Base-by-base conservation (phyloP, 345 rosid genomes). In the Raphanus sativus region DNA sequence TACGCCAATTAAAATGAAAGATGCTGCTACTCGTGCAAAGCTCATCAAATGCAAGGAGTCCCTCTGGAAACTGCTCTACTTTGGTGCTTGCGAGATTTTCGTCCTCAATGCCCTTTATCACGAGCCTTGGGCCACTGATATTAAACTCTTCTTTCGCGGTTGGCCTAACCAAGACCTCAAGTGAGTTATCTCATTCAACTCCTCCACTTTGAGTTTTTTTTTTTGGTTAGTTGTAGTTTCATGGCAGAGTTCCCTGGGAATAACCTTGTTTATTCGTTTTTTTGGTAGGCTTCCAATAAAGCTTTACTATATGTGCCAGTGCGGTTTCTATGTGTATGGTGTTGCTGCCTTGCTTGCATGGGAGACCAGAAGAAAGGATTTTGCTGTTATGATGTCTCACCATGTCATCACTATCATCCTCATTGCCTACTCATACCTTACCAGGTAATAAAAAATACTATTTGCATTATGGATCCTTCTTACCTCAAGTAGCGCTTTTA, bases 301-400 rank as follows among this genome's bases (percentile, higher is more conserved):
- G 85, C 89, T 93, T 77, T 84, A 75, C 83, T 91, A 96, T 84
- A 91, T 91, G 98, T 90, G 93, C 87, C 96, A 93, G 81, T 91
- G 96, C 62, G 99, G 99, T 50, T 93, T 96, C 84, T 90, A 93
- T 84, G 67, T 84, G 48, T 90, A 86, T 71, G 89, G 89, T 83
- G 87, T 91, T 75, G 93, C 88, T 79, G 98, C 99, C 4, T 91
- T 96, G 62, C 88, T 91, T 74, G 76, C 81, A 8, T 91, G 99
- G 99, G 99, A 96, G 82, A 96, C 97, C 29, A 89, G 95, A 83
- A 86, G 99, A 78, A 96, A 96, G 76, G 99, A 96, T 83, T 92
- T 93, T 80, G 68, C 92, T 75, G 98, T 96, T 40, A 96, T 96
- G 99, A 96, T 93, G 97, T 88, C 98, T 69, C 99, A 96, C 86